A percentile compares a stretch with the other conserved stretches of the same genome.
Conservation (phyloP, 2,329 filamentous ascomycete genomes). For the Pseudogymnoascus sp. region DNA sequence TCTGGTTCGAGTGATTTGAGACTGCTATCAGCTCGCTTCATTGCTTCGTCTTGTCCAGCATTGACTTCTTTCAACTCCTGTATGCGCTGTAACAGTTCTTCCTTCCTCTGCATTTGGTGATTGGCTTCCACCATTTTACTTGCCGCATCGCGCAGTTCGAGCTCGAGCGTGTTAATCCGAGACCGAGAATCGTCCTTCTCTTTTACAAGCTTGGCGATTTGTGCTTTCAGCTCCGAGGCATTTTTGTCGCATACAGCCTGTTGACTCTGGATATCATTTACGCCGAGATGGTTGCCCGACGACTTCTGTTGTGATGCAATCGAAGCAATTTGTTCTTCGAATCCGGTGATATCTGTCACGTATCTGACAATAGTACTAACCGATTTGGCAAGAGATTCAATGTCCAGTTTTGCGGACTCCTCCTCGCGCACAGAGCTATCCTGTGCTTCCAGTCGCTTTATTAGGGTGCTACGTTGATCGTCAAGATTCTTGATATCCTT, state of each 20-base stretch:
- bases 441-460: conserved; percentile 56
- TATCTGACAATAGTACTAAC: conserved; percentile 69
- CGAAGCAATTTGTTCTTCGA: conserved; percentile 65
- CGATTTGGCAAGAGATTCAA: conserved; percentile 69
- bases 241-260: conserved; percentile 61
- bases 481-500: conserved; percentile 56
- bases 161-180: conserved; percentile 62
- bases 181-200: conserved; percentile 67
- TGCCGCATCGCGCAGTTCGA: conserved; percentile 67
- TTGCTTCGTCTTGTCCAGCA: conserved; percentile 58
- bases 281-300: conserved; percentile 51
- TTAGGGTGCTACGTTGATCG: conserved; percentile 50
- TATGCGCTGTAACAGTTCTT: conserved; percentile 61
- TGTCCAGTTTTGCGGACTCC: conserved; percentile 59
- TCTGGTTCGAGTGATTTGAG: conserved; percentile 68
- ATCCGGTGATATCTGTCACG: conserved; percentile 61
- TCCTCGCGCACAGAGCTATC: conserved; percentile 60
- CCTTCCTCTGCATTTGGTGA: conserved; percentile 76
- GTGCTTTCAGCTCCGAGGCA: conserved; percentile 54
- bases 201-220: conserved; percentile 55
- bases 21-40: conserved; percentile 63
- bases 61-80: conserved; percentile 65
- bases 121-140: conserved; percentile 63
- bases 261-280: conserved; percentile 78
- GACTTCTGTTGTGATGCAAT: conserved; percentile 70